Percentiles rank a stretch among this genome's conserved stretches.
Conservation (phyloP, 1,139 yeast genomes). For the Blastobotrys capitulatus region DNA sequence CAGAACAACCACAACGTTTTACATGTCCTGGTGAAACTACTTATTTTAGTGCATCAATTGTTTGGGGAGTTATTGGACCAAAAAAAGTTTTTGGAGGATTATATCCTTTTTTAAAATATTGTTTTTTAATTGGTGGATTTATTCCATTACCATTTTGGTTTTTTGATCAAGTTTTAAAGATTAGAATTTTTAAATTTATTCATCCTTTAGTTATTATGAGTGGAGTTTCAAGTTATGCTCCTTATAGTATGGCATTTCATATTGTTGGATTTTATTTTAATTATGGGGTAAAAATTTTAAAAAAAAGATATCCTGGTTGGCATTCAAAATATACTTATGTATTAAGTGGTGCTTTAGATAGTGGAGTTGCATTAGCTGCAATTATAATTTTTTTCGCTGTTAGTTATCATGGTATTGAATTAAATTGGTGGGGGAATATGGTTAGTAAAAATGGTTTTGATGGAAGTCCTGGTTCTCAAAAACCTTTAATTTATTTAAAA, state of each 20-base stretch:
- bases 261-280: conserved; percentile 2
- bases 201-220: conserved; percentile 11
- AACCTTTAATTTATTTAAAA: neutral
- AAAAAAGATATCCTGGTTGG: conserved; percentile 38
- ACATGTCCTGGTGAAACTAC: conserved; percentile 39
- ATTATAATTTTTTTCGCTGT: conserved; percentile 50
- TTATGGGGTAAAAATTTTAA: conserved; percentile 8
- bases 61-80: conserved; percentile 69
- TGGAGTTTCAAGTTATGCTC: conserved; percentile 8
- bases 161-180: neutral
- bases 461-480: conserved; percentile 3
- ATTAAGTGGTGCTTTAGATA: conserved; percentile 47
- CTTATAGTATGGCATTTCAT: conserved; percentile 6
- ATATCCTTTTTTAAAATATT: conserved; percentile 44
- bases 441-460: conserved; percentile 29
- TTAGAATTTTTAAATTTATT: conserved; percentile 1
- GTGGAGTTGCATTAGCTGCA: conserved; percentile 54
- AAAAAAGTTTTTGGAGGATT: conserved; percentile 45
- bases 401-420: conserved; percentile 38
- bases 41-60: conserved; percentile 49
- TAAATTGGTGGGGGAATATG: conserved; percentile 55
- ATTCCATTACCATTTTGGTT: conserved; percentile 3
- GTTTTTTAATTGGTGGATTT: conserved; percentile 37
- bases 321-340: conserved; percentile 64
- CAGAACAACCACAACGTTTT: conserved; percentile 25